Evolutionary conservation across 2,329 filamentous ascomycete genomes (phyloP), one percentile per base, ranked within the genome.

Genomic region (Epichloe scottii): DNA sequence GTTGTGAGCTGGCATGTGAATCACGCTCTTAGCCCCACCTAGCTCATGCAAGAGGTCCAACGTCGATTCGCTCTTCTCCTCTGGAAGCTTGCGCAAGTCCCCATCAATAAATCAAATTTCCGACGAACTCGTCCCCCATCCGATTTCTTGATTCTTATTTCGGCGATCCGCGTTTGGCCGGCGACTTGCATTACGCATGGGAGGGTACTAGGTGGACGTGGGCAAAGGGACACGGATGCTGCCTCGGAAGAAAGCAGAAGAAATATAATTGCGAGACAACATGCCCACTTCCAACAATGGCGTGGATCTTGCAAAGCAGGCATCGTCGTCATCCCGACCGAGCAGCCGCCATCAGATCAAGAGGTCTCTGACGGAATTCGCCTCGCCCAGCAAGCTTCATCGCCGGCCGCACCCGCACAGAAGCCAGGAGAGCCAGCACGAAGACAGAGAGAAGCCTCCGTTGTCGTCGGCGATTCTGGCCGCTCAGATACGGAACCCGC

Each of bases 311-410:
- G 19, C 26, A n/a, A 23, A 47, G 35, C 52, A 46, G 35, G 2
- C 46, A 12, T 38, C 40, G 40, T 34, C 42, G 15, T 43, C 56
- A 23, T 42, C 54, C 30, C 60, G 59, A 49, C 55, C 59, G 26
- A 59, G 58, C 60, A 57, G 60, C 63, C 72, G 71, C 53, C 78
- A 79, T 57, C 75, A 77, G 57, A 68, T 79, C 53, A 75, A 71
- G 54, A 73, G 76, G 35, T 82, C 79, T 45, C 71, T 80, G 53
- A 74, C 73, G 43, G 77, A 80, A 56, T 58, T 78, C 48, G 68
- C 75, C 23, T 71, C 73, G 37, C 74, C 76, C 21, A 66, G 69
- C 53, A 70, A 66, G 52, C 64, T 68, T 55, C 57, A 59, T 62
- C 70, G 71, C 46, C 63, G 64, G n/a, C 65, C 65, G 50, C 63